Evolutionary conservation across 805 yeast species (phyloP).

Genomic region (Cyberlindnera petersonii): DNA sequence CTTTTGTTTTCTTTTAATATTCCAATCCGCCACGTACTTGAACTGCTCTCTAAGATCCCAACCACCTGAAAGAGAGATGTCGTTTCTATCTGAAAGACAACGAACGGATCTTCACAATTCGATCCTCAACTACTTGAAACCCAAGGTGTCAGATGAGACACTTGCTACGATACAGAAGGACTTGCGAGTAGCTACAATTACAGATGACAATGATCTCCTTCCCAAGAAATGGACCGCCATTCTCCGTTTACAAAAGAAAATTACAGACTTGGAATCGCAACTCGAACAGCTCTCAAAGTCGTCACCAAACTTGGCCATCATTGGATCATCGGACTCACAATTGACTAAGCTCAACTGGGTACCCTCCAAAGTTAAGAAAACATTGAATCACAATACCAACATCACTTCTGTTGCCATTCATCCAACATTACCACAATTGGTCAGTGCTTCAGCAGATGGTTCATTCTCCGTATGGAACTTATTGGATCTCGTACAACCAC

Average conservation of each 20-base stretch:
- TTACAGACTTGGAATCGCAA: constrained; percentile 65
- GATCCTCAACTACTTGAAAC: constrained; percentile 44
- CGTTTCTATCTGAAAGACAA: constrained; percentile 40
- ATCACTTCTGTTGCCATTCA: constrained; percentile 67
- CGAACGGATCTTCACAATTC: constrained; percentile 44
- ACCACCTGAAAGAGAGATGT: constrained; percentile 15
- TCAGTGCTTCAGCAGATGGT: constrained; percentile 66
- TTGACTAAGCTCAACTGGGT: constrained; percentile 24
- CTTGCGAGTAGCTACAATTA: constrained; percentile 20
- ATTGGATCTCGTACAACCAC: constrained; percentile 55
- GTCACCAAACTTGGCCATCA: constrained; percentile 34
- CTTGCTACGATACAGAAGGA: constrained; percentile 20
- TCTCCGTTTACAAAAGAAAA: constrained; percentile 68
- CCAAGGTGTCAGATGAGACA: constrained; percentile 21
- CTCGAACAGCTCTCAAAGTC: constrained; percentile 45
- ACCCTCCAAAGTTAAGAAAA: constrained; percentile 25
- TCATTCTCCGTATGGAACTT: constrained; percentile 68
- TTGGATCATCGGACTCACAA: constrained; percentile 19
- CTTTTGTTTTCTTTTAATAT: no score
- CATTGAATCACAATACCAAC: constrained; percentile 38
- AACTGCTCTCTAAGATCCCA: background rate
- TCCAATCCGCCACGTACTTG: background rate
- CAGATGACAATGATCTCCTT: constrained; percentile 34
- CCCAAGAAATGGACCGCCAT: constrained; percentile 89
- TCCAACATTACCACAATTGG: constrained; percentile 63